A percentile compares a stretch with the other conserved stretches of the same genome.
These are phyloP conservation scores for Crucihimalaya himalaica DNA, from an alignment of 345 rosid genomes.

Conservation along the genomic window DNA sequence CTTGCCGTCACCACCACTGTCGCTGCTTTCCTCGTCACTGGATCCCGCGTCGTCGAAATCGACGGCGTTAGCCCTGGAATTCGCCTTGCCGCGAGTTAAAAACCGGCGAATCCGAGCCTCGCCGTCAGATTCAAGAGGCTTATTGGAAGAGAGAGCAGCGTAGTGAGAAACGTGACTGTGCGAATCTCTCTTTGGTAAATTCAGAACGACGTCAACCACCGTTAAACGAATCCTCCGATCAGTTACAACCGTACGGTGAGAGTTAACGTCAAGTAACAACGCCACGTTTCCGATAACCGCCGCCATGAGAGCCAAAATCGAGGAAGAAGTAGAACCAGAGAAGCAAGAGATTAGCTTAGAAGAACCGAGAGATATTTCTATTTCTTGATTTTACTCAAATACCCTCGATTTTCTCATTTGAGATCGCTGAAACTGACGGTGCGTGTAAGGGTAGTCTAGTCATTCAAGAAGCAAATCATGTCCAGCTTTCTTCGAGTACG, in stretches of 20 bases:
- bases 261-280: constrained; percentile 54
- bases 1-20: constrained; percentile 48
- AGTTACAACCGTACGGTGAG: constrained; percentile 48
- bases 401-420: not conserved
- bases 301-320: constrained; percentile 50
- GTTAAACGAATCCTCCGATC: constrained; percentile 66
- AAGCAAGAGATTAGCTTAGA: constrained; percentile 7
- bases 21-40: constrained; percentile 54
- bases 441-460: constrained; percentile 38
- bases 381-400: constrained; percentile 16
- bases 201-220: constrained; percentile 51
- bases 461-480: constrained; percentile 29
- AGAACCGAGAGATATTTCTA: constrained; percentile 46
- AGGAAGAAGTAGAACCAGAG: constrained; percentile 25
- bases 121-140: constrained; percentile 59
- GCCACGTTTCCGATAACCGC: constrained; percentile 73
- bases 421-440: not conserved
- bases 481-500: constrained; percentile 37
- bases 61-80: constrained; percentile 68
- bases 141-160: constrained; percentile 41
- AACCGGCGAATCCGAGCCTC: constrained; percentile 51
- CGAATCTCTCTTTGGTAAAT: constrained; percentile 56
- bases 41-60: constrained; percentile 64
- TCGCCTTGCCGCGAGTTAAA: constrained; percentile 57
- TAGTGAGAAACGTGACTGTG: constrained; percentile 35